phyloP scores from a whole-genome alignment of 495 filamentous ascomycete genomes.

The Pyrenopolyporus hunteri region DNA sequence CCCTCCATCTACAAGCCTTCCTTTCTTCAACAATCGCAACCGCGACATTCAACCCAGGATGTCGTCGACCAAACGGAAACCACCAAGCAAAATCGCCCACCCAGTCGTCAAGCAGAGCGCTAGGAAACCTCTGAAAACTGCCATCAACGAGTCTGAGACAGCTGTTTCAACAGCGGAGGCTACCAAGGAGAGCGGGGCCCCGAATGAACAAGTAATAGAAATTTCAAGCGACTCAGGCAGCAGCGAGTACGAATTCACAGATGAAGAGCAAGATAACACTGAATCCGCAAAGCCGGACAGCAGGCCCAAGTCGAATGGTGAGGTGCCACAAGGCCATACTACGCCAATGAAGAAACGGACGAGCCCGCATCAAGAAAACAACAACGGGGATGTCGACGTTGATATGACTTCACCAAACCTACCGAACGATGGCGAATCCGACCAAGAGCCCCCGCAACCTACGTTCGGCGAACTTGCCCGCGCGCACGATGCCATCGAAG shows the following conservation, averaged over 20 bases:
- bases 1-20: not conserved
- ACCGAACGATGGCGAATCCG: constrained; percentile 56
- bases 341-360: too few species aligned
- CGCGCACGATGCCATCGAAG: constrained; percentile 78
- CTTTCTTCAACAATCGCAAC: not conserved
- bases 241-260: constrained; percentile 46
- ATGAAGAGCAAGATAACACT: constrained; percentile 41
- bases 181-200: constrained; percentile 39
- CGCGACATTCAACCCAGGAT: not conserved
- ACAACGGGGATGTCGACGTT: constrained; percentile 28
- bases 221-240: constrained; percentile 63
- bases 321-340: too few species aligned
- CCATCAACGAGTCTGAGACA: constrained; percentile 76
- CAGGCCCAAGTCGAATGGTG: constrained; percentile 11
- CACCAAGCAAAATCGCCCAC: constrained; percentile 52
- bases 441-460: constrained; percentile 60
- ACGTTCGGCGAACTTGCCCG: constrained; percentile 89
- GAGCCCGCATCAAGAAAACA: too few species aligned
- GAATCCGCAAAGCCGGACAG: constrained; percentile 19
- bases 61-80: constrained; percentile 63
- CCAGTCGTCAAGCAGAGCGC: constrained; percentile 63
- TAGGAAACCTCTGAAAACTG: constrained; percentile 62
- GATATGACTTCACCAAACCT: constrained; percentile 56
- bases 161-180: constrained; percentile 57
- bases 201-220: constrained; percentile 51